Conservation (phyloP, 495 filamentous ascomycete species). For the Penicillium manginii region DNA sequence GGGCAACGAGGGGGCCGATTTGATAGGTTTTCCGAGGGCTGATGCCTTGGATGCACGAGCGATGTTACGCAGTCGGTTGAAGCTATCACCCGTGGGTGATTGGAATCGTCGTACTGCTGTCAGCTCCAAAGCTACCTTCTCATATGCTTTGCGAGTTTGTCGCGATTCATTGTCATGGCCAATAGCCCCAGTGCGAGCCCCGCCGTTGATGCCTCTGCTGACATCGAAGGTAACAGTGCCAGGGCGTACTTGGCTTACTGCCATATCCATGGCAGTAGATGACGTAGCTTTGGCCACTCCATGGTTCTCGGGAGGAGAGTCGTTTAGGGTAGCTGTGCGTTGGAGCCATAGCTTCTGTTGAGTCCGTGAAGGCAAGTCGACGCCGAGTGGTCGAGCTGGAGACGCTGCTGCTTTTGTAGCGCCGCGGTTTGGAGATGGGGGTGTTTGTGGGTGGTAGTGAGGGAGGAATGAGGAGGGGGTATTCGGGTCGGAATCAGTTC, state of each 20-base stretch:
- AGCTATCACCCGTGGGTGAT: slow-evolving; percentile 47
- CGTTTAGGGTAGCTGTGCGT: slow-evolving; percentile 50
- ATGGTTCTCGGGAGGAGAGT: slow-evolving; percentile 51
- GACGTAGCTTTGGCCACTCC: slow-evolving; percentile 33
- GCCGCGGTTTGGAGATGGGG: slow-evolving; percentile 41
- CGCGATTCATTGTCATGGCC: slow-evolving; percentile 46
- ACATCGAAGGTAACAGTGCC: slow-evolving; percentile 39
- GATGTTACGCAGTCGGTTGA: slow-evolving; percentile 39
- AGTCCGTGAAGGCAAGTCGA: slow-evolving; percentile 47
- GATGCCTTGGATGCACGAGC: slow-evolving; percentile 30
- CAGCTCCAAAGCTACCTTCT: slow-evolving; percentile 47
- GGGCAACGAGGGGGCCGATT: slow-evolving; percentile 45
- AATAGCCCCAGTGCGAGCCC: slow-evolving; percentile 28
- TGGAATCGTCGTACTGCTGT: slow-evolving; percentile 50
- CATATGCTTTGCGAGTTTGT: slow-evolving; percentile 49
- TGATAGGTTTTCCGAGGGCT: slow-evolving; percentile 39
- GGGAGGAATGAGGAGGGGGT: slow-evolving; percentile 54
- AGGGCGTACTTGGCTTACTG: slow-evolving; percentile 27
- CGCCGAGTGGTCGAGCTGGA: slow-evolving; percentile 40
- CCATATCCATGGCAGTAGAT: slow-evolving; percentile 40
- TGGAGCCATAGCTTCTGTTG: slow-evolving; percentile 56
- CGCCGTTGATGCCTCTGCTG: slow-evolving; percentile 38
- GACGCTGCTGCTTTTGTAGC: slow-evolving; percentile 28
- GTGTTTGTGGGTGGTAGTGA: slow-evolving; percentile 52
- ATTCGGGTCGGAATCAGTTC: slow-evolving; percentile 52